Percentiles rank a stretch among this genome's conserved stretches.
phyloP scores from a whole-genome alignment of 2,329 filamentous ascomycete species.

The Massarina eburnea region DNA sequence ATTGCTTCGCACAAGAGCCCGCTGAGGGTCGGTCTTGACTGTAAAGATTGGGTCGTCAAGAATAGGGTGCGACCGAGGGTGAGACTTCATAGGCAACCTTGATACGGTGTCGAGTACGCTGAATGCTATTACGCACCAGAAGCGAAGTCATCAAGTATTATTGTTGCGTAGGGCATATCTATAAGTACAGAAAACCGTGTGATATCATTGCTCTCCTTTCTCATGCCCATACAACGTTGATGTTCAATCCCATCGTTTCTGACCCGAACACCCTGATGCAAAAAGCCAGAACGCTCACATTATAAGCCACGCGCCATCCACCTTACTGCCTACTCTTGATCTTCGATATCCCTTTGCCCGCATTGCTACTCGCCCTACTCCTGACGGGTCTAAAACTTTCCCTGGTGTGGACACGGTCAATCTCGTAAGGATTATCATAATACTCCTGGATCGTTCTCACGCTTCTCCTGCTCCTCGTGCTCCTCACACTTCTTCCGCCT shows the following conservation, averaged over 20 bases:
- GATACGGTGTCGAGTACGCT: no score
- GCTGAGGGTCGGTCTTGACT: not conserved
- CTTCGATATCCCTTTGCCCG: not conserved
- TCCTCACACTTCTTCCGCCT: slow-evolving; percentile 26
- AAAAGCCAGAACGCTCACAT: not conserved
- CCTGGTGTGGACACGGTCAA: slow-evolving; percentile 52
- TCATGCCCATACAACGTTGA: no score
- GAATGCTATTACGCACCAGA: no score
- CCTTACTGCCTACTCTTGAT: slow-evolving; percentile 10
- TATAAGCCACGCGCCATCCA: not conserved
- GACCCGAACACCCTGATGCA: not conserved
- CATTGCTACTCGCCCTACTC: slow-evolving; percentile 17
- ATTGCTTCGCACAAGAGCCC: slow-evolving; percentile 7
- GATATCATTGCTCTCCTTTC: no score
- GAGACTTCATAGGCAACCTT: no score
- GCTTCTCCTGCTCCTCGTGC: slow-evolving; percentile 19
- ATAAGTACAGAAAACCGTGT: no score
- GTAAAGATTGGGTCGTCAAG: not conserved
- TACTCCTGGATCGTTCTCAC: slow-evolving; percentile 26
- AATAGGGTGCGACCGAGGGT: not conserved
- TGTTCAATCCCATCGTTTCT: no score
- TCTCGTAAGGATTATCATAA: slow-evolving; percentile 52
- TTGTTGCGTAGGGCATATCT: no score
- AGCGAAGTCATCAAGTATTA: no score
- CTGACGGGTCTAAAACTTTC: slow-evolving; percentile 45